Evolutionary conservation across 805 yeast species (phyloP).

Genomic region (Kockiozyma suomiensis): DNA sequence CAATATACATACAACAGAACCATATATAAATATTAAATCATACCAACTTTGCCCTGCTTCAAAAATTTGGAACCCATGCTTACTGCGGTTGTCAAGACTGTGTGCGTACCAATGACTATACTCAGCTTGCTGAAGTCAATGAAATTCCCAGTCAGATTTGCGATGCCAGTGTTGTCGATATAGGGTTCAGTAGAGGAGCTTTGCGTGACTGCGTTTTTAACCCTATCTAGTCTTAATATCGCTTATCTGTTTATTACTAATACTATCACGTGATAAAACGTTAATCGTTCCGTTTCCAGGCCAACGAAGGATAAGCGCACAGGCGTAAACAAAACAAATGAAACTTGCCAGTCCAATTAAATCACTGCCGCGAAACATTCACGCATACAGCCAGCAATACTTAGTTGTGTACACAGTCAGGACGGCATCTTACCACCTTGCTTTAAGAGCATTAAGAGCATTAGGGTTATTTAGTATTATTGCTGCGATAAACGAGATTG

Average conservation of each 20-base stretch:
- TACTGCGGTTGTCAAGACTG: neutral
- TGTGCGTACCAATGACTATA: neutral
- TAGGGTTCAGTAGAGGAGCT: neutral
- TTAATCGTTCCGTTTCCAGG: neutral
- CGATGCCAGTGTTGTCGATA: neutral
- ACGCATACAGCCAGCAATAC: too few relatives aligned
- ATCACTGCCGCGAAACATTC: too few relatives aligned
- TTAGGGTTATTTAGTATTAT: too few relatives aligned
- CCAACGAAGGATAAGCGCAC: neutral
- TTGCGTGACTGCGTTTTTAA: conserved; percentile 26
- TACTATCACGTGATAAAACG: too few relatives aligned
- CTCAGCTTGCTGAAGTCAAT: conserved; percentile 1
- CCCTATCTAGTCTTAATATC: neutral
- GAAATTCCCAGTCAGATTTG: neutral
- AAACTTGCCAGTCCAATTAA: neutral
- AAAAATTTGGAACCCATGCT: conserved; percentile 73
- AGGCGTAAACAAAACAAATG: neutral
- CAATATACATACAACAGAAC: neutral
- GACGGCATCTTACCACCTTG: too few relatives aligned
- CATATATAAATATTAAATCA: conserved; percentile 47
- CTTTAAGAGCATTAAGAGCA: too few relatives aligned
- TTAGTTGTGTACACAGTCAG: too few relatives aligned
- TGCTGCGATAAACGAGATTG: too few relatives aligned
- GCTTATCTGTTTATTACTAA: neutral
- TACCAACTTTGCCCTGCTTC: conserved; percentile 99